Percentiles rank a stretch among this genome's conserved stretches.
These are phyloP conservation scores for Pythium brassicae DNA, from an alignment of 352 stramenopile genomes.

Conservation along the genomic window DNA sequence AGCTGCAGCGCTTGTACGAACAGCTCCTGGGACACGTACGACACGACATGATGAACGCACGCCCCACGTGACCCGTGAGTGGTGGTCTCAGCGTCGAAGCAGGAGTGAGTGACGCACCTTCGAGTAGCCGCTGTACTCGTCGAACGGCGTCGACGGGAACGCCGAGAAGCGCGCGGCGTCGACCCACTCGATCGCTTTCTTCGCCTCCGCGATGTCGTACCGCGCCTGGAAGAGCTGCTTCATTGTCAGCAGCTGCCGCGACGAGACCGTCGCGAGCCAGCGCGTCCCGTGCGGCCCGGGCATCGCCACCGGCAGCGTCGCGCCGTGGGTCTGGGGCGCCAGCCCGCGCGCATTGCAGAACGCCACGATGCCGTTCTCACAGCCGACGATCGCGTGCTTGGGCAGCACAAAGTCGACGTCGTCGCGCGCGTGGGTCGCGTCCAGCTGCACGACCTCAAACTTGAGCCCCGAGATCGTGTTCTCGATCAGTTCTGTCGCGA, in stretches of 20 bases:
- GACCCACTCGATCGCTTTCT: too few relatives aligned
- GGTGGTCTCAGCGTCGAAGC: neutral
- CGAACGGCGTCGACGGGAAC: too few relatives aligned
- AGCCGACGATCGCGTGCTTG: constrained; percentile 9
- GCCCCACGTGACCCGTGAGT: neutral
- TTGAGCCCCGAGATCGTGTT: constrained; percentile 11
- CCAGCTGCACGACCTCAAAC: constrained; percentile 3
- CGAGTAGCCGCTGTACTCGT: constrained; percentile 4
- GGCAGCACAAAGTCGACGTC: constrained; percentile 9
- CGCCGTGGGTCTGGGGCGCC: neutral
- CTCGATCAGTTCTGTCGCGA: neutral
- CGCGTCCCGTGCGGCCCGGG: neutral
- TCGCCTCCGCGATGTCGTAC: neutral
- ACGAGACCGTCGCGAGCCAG: neutral
- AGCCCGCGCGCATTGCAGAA: neutral
- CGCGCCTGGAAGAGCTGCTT: constrained; percentile 3
- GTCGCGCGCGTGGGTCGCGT: neutral
- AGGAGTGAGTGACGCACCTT: constrained; percentile 1
- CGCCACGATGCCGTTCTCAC: neutral
- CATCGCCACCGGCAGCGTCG: neutral
- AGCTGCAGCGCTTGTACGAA: too few relatives aligned
- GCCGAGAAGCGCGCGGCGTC: too few relatives aligned
- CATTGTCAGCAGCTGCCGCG: constrained; percentile 7
- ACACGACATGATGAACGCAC: too few relatives aligned
- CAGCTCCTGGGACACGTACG: too few relatives aligned